Conservation (phyloP, 176 grass and related monocot genomes). For the Avena atlantica region DNA sequence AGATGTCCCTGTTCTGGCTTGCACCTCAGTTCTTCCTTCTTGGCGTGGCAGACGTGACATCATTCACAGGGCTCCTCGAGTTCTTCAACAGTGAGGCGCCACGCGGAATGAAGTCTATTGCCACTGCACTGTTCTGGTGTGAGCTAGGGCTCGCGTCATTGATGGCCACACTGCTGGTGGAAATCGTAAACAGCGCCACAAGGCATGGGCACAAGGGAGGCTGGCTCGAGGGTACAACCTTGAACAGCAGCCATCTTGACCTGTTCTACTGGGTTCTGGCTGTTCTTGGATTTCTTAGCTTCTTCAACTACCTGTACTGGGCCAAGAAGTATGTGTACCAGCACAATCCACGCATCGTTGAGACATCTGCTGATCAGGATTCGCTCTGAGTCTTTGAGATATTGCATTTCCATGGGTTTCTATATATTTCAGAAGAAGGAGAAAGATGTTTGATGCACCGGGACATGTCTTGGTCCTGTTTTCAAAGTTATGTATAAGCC, state of each 20-base stretch:
- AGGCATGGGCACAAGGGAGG: constrained; percentile 46
- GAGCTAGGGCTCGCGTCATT: constrained; percentile 51
- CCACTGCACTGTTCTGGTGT: constrained; percentile 64
- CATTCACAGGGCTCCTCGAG: constrained; percentile 74
- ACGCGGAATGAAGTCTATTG: constrained; percentile 69
- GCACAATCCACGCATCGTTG: constrained; percentile 5
- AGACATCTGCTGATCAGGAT: neutral
- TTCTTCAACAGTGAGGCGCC: constrained; percentile 85
- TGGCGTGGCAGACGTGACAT: constrained; percentile 65
- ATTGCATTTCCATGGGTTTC: neutral
- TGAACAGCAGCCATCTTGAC: constrained; percentile 69
- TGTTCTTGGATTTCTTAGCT: constrained; percentile 45
- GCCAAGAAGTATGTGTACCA: constrained; percentile 59
- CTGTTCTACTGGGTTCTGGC: constrained; percentile 64
- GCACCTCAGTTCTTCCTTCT: constrained; percentile 71
- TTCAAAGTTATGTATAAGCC: neutral
- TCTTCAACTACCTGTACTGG: constrained; percentile 73
- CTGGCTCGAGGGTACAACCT: constrained; percentile 62
- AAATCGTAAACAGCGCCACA: constrained; percentile 49
- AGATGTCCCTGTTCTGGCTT: constrained; percentile 74
- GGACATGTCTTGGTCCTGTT: neutral
- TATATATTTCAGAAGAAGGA: neutral
- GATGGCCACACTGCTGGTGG: constrained; percentile 54
- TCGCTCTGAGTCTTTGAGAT: constrained; percentile 30
- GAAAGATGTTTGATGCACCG: neutral